These are phyloP conservation scores for Prunella vulgaris DNA, from an alignment of 257 asterid genomes.

Conservation along the genomic window DNA sequence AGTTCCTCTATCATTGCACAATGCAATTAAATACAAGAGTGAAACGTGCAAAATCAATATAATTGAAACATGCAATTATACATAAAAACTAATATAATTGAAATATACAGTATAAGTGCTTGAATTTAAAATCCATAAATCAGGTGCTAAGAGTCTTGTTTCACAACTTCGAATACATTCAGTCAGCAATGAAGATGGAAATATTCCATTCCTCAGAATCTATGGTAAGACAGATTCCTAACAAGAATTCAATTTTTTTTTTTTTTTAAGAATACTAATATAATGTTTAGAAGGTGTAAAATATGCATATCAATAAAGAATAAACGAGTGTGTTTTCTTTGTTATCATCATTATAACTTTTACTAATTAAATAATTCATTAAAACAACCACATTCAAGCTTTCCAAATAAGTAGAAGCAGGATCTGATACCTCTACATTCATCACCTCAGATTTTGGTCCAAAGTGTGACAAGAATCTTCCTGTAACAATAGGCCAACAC, in stretches of 20 bases:
- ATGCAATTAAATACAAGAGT: too few species aligned
- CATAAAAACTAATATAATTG: too few species aligned
- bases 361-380: neutral
- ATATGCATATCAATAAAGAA: neutral
- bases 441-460: conserved; percentile 3
- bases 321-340: neutral
- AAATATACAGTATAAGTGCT: too few species aligned
- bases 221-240: neutral
- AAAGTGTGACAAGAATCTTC: conserved; percentile 5
- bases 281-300: neutral
- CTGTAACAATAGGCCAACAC: neutral
- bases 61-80: too few species aligned
- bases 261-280: neutral
- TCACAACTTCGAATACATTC: neutral
- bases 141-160: too few species aligned
- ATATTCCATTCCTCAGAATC: neutral
- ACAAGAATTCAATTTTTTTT: neutral
- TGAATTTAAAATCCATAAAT: too few species aligned
- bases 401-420: neutral
- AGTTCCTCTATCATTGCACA: too few species aligned
- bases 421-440: conserved; percentile 19
- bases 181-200: neutral
- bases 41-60: too few species aligned
- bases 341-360: neutral
- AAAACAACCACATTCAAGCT: conserved; percentile 3